Conservation (phyloP, 805 yeast genomes). For the Maudiozyma serrabonitensis region DNA sequence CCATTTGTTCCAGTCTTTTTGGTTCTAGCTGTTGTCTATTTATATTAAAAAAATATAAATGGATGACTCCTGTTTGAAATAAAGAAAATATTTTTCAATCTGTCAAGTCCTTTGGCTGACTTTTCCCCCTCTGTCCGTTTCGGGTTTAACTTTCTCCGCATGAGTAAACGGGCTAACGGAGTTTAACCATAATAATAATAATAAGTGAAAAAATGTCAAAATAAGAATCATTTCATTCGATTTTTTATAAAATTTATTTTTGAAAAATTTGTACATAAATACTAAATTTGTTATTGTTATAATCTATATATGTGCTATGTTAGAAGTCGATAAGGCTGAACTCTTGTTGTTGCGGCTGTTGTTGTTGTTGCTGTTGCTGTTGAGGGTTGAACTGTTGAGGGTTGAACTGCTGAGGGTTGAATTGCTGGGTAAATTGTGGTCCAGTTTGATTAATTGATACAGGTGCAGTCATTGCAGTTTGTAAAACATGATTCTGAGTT, state of each 20-base stretch:
- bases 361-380: constrained; percentile 8
- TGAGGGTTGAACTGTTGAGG: constrained; percentile 6
- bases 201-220: too few species aligned
- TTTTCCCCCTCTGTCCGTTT: too few species aligned
- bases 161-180: not conserved
- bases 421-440: not conserved
- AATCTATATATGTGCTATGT: not conserved
- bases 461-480: not conserved
- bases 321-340: constrained; percentile 25
- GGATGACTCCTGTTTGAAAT: too few species aligned
- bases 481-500: not conserved
- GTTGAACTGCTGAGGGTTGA: not conserved
- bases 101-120: too few species aligned
- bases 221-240: not conserved
- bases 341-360: constrained; percentile 6
- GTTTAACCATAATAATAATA: not conserved
- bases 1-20: too few species aligned
- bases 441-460: not conserved
- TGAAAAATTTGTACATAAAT: too few species aligned
- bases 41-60: too few species aligned
- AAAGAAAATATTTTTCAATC: too few species aligned
- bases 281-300: not conserved
- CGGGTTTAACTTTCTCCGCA: not conserved
- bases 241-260: too few species aligned
- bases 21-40: too few species aligned